Percentiles rank a stretch among this genome's conserved stretches.
These are phyloP conservation scores for Cordyceps tenuipes DNA, from an alignment of 2,329 filamentous ascomycete genomes.

Conservation along the genomic window DNA sequence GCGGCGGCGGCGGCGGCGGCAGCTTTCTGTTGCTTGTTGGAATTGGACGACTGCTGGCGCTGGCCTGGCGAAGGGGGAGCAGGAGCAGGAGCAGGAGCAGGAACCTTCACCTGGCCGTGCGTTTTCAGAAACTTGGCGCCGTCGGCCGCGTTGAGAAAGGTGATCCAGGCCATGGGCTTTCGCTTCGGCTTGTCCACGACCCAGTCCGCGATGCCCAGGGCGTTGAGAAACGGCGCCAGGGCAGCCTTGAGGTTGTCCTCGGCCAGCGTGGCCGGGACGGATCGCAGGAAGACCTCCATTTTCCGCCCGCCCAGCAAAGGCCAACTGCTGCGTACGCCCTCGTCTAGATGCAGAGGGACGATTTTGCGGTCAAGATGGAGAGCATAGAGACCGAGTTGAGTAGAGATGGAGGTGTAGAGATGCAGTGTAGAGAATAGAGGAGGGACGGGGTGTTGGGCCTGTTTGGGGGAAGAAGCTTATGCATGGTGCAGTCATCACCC, in stretches of 20 bases:
- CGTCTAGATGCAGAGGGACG: too few relatives aligned
- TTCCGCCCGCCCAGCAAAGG: too few relatives aligned
- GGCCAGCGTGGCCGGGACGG: constrained; percentile 33
- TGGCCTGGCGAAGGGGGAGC: background rate
- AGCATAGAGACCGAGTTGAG: too few relatives aligned
- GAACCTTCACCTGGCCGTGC: constrained; percentile 19
- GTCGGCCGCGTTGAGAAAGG: constrained; percentile 33
- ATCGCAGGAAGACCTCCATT: constrained; percentile 40
- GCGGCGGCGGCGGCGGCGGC: too few relatives aligned
- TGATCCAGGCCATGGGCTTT: constrained; percentile 29
- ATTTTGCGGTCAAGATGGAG: too few relatives aligned
- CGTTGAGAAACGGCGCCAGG: constrained; percentile 31
- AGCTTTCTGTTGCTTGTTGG: too few relatives aligned
- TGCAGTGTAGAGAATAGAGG: too few relatives aligned
- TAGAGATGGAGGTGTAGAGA: too few relatives aligned
- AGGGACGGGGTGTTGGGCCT: too few relatives aligned
- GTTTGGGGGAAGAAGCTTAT: too few relatives aligned
- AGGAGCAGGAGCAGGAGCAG: background rate
- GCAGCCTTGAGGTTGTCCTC: constrained; percentile 29
- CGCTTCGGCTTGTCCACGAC: constrained; percentile 32
- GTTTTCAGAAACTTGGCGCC: constrained; percentile 34
- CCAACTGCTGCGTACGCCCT: too few relatives aligned
- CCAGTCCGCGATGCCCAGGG: constrained; percentile 35
- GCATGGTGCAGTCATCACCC: too few relatives aligned
- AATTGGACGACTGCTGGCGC: background rate